These are phyloP conservation scores for Xylaria sp. DNA, from an alignment of 2,329 filamentous ascomycete species.

Conservation along the genomic window DNA sequence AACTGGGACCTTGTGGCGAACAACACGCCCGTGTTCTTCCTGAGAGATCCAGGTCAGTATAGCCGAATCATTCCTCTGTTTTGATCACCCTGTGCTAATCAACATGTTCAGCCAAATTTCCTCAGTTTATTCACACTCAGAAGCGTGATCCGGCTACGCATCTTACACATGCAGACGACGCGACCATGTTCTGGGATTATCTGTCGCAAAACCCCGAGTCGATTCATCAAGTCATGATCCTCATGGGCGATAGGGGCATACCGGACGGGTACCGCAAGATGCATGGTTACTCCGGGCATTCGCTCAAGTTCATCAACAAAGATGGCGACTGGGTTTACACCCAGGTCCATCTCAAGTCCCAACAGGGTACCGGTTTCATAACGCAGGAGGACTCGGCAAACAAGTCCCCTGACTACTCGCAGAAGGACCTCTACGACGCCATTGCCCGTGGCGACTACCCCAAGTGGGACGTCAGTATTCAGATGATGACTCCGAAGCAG, in stretches of 20 bases:
- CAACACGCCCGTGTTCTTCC: slow-evolving; percentile 70
- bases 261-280: slow-evolving; percentile 61
- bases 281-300: slow-evolving; percentile 63
- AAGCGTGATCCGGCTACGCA: slow-evolving; percentile 68
- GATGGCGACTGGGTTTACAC: slow-evolving; percentile 62
- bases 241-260: slow-evolving; percentile 62
- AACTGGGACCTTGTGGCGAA: slow-evolving; percentile 69
- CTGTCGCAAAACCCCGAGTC: slow-evolving; percentile 58
- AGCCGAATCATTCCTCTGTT: background rate
- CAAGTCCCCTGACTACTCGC: slow-evolving; percentile 57
- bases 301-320: slow-evolving; percentile 61
- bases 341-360: slow-evolving; percentile 58
- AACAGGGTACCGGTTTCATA: slow-evolving; percentile 57
- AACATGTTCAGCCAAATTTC: slow-evolving; percentile 55
- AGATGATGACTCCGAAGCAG: slow-evolving; percentile 50
- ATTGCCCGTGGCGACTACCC: slow-evolving; percentile 58
- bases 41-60: slow-evolving; percentile 52
- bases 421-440: slow-evolving; percentile 58
- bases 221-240: slow-evolving; percentile 58
- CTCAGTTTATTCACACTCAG: slow-evolving; percentile 68
- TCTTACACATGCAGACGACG: slow-evolving; percentile 44
- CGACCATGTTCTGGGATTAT: slow-evolving; percentile 64
- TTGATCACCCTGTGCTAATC: background rate
- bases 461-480: slow-evolving; percentile 59
- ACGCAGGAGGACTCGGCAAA: slow-evolving; percentile 53